phyloP scores from a whole-genome alignment of 208 protist species.

The Leishmania braziliensis region DNA sequence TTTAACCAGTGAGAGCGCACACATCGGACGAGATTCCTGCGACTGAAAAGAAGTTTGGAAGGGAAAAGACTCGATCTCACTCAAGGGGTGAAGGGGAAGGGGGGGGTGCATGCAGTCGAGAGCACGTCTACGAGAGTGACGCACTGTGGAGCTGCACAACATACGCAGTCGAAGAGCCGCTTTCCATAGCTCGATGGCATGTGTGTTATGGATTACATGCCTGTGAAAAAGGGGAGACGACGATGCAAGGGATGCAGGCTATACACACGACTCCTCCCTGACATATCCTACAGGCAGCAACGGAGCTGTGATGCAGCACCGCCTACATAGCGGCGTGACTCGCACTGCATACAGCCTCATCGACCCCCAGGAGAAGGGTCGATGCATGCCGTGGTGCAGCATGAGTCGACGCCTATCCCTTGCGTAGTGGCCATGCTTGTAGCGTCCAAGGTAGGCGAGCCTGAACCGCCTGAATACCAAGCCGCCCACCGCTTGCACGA shows the following conservation, averaged over 20 bases:
- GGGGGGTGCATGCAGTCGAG: not conserved
- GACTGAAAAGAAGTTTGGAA: not conserved
- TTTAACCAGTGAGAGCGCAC: not conserved
- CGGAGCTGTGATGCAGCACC: not conserved
- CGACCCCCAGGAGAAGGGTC: not conserved
- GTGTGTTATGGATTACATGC: not conserved
- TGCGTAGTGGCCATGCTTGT: slow-evolving; percentile 31
- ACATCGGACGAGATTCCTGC: not conserved
- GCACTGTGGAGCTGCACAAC: not conserved
- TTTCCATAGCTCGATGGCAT: not conserved
- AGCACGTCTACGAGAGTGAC: not conserved
- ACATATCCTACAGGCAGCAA: not conserved
- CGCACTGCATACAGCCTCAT: not conserved
- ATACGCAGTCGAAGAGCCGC: not conserved
- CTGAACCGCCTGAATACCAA: slow-evolving; percentile 64
- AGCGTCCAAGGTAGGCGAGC: slow-evolving; percentile 72
- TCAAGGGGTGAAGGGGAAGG: not conserved
- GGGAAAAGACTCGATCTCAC: not conserved
- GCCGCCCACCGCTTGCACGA: slow-evolving; percentile 51
- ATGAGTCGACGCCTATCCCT: not conserved
- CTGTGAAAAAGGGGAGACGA: not conserved
- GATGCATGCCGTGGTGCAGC: not conserved
- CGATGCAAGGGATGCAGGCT: not conserved
- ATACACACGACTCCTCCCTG: not conserved
- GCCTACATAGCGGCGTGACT: not conserved